Conservation (phyloP, 768 basidiomycete species). For the Russula sp. region DNA sequence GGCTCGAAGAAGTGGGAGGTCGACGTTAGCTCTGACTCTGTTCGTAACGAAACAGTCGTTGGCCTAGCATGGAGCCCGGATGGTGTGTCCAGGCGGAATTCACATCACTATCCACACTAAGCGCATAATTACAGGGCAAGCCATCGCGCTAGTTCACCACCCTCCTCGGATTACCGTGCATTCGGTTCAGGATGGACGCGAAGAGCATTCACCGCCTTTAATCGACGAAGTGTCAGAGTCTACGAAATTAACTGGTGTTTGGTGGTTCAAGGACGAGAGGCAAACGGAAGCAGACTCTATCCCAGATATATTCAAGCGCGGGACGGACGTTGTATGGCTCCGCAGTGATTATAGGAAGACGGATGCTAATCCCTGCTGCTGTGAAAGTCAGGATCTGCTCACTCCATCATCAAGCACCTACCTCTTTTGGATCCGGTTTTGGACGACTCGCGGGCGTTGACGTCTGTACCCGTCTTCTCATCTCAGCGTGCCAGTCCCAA, state of each 20-base stretch:
- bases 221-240: constrained; percentile 23
- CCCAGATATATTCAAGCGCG: constrained; percentile 72
- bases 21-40: constrained; percentile 43
- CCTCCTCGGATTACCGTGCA: constrained; percentile 65
- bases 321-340: constrained; percentile 51
- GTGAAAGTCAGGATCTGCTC: constrained; percentile 67
- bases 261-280: constrained; percentile 65
- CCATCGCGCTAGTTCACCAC: constrained; percentile 64
- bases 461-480: constrained; percentile 41
- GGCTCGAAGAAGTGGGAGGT: constrained; percentile 81
- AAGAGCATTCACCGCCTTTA: constrained; percentile 44
- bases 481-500: constrained; percentile 11
- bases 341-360: constrained; percentile 4
- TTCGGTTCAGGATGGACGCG: constrained; percentile 71
- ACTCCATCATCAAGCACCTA: constrained; percentile 59
- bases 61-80: constrained; percentile 79
- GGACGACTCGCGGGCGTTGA: constrained; percentile 59
- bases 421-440: constrained; percentile 67
- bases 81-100: constrained; percentile 39
- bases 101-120: background rate
- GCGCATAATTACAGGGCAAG: constrained; percentile 42
- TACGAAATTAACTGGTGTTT: constrained; percentile 44
- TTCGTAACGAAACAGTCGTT: constrained; percentile 44
- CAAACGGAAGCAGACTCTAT: constrained; percentile 38
- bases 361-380: constrained; percentile 21